Evolutionary conservation across 164 flowering plant species (phyloP), one percentile per base, ranked within the genome.

Genomic region (Dillenia turbinata): DNA sequence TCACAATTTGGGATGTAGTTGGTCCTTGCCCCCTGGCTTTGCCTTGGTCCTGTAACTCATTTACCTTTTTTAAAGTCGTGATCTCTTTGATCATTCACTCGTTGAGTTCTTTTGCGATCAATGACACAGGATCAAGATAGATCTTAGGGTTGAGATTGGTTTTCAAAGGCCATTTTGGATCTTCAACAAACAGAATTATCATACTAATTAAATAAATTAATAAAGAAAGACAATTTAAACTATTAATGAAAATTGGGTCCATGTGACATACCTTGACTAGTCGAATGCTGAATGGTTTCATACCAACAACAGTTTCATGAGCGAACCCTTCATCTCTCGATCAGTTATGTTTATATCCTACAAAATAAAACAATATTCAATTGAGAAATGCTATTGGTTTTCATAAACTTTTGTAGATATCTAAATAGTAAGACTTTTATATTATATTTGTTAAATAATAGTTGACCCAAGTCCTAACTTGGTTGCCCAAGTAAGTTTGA

Each of bases 331-430:
- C 80, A 62, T 79, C 83, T 49, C 71, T 65, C n/a, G 77, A 44
- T 84, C 85, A 85, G n/a, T 74, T 57, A 61, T 81, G 79, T 14
- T 49, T 73, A n/a, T 85, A 81, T 51, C 80, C 84, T 85, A 68
- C 64, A 62, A 57, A n/a, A 1, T 14, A 46, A 50, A 19, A 56
- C n/a, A 12, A 12, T 2, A 26, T 26, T 26, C 33, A 26, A 26
- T 2, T 26, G 33, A 26, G 33, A n/a, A n/a, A 26, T 26, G 33
- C 33, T 26, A 26, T 26, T 26, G 5, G 33, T 26, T 26, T 26
- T 26, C 33, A 26, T 26, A 26, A 26, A 26, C 33, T 26, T 26
- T 26, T 26, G 33, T 26, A 0, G 2, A 26, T 26, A 26, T 26
- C 5, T 26, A 2, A 2, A 0, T 1, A 26, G n/a, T 26, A 3